A percentile compares a stretch with the other conserved stretches of the same genome.
Evolutionary conservation across 768 basidiomycete species (phyloP).

Genomic region (Suillus plorans): DNA sequence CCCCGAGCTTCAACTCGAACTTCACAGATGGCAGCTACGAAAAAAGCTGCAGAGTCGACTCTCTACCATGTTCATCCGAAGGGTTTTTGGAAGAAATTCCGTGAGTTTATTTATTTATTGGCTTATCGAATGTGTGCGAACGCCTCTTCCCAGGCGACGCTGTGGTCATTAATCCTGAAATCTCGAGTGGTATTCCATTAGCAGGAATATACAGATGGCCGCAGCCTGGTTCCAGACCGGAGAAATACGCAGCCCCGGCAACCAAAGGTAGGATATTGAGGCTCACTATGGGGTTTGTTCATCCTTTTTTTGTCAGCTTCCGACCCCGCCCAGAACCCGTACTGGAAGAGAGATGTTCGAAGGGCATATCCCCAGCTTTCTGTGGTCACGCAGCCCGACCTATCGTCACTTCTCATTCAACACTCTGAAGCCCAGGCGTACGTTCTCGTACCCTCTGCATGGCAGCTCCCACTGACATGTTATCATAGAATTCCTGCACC

Average conservation of each 20-base stretch:
- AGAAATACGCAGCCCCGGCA: conserved; percentile 84
- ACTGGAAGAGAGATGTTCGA: conserved; percentile 95
- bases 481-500: conserved; percentile 54
- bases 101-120: conserved; percentile 45
- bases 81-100: conserved; percentile 97
- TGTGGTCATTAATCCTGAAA: conserved; percentile 83
- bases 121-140: conserved; percentile 4
- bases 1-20: conserved; percentile 4
- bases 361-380: conserved; percentile 91
- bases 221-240: conserved; percentile 84
- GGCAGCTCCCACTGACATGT: conserved; percentile 12
- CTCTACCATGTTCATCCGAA: conserved; percentile 86
- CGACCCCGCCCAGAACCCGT: conserved; percentile 85
- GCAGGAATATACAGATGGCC: conserved; percentile 74
- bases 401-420: conserved; percentile 79
- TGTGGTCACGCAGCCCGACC: conserved; percentile 79
- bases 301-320: conserved; percentile 52
- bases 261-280: conserved; percentile 67
- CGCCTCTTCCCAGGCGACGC: conserved; percentile 62
- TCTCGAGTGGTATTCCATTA: conserved; percentile 87
- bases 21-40: conserved; percentile 57
- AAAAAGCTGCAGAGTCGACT: conserved; percentile 83
- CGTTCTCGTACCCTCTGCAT: conserved; percentile 28
- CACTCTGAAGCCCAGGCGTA: conserved; percentile 69
- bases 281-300: neutral